phyloP scores from a whole-genome alignment of 768 basidiomycete genomes.

The Pleurotus sapidus region DNA sequence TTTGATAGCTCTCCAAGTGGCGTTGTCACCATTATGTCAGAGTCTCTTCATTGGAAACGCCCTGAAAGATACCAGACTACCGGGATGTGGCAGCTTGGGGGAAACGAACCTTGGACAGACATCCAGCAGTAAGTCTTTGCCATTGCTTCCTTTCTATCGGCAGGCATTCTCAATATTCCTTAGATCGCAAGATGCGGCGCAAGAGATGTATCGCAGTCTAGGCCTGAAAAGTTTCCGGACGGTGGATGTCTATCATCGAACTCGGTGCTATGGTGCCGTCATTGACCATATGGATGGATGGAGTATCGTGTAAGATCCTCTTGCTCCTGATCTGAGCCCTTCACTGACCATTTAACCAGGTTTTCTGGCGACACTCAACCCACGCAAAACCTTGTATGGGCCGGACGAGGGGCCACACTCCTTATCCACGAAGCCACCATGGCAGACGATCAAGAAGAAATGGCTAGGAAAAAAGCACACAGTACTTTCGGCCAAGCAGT shows the following conservation, averaged over 20 bases:
- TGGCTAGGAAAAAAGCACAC: constrained; percentile 78
- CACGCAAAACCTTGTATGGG: constrained; percentile 58
- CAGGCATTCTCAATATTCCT: neutral
- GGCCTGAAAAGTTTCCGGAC: constrained; percentile 61
- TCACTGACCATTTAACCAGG: constrained; percentile 34
- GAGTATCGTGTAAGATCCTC: constrained; percentile 65
- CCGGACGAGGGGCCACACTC: constrained; percentile 67
- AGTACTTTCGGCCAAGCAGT: constrained; percentile 91
- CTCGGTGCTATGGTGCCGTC: constrained; percentile 68
- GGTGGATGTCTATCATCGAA: constrained; percentile 73
- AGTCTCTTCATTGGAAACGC: constrained; percentile 48
- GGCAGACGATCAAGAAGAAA: constrained; percentile 75
- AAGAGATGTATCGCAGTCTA: constrained; percentile 45
- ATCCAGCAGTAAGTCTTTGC: constrained; percentile 27
- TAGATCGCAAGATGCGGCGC: constrained; percentile 43
- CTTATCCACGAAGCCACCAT: constrained; percentile 95
- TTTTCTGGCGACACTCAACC: constrained; percentile 94
- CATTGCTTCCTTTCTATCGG: too few relatives aligned
- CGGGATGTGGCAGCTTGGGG: constrained; percentile 43
- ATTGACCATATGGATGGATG: constrained; percentile 70
- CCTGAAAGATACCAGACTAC: constrained; percentile 29
- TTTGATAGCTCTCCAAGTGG: constrained; percentile 42
- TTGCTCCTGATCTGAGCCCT: constrained; percentile 31
- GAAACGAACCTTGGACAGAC: constrained; percentile 44
- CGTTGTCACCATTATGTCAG: constrained; percentile 53